phyloP scores from a whole-genome alignment of 148 eudicot species.

The Chenopodium suecicum region DNA sequence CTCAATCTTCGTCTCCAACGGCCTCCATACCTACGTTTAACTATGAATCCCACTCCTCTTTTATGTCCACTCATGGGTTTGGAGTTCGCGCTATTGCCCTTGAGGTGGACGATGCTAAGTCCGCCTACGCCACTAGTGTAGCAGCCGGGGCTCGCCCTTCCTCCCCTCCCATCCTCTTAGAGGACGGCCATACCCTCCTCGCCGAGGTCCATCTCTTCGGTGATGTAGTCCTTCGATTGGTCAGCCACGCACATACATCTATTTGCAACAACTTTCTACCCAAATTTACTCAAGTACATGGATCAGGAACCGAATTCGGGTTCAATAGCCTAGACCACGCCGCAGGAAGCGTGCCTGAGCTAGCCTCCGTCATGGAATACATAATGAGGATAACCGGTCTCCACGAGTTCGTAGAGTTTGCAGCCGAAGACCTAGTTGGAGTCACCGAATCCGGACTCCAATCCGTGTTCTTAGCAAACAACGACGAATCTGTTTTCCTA shows the following conservation, averaged over 20 bases:
- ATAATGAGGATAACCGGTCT: conserved; percentile 67
- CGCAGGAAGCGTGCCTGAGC: conserved; percentile 67
- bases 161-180: conserved; percentile 37
- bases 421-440: conserved; percentile 68
- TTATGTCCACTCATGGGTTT: conserved; percentile 64
- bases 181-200: conserved; percentile 25
- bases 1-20: conserved; percentile 36
- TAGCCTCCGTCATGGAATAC: conserved; percentile 49
- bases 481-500: conserved; percentile 60
- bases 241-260: conserved; percentile 40
- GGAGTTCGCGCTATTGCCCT: conserved; percentile 74
- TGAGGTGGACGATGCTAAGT: conserved; percentile 57
- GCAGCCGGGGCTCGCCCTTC: conserved; percentile 58
- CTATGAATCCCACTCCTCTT: conserved; percentile 34
- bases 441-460: conserved; percentile 72
- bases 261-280: conserved; percentile 38
- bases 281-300: conserved; percentile 41
- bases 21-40: conserved; percentile 49
- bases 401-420: conserved; percentile 78
- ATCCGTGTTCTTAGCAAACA: conserved; percentile 65
- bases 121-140: conserved; percentile 48
- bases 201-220: conserved; percentile 81
- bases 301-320: conserved; percentile 47
- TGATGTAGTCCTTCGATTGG: conserved; percentile 60
- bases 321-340: conserved; percentile 70